phyloP scores from a whole-genome alignment of 2,329 filamentous ascomycete species.

The Gaeumannomyces tritici region DNA sequence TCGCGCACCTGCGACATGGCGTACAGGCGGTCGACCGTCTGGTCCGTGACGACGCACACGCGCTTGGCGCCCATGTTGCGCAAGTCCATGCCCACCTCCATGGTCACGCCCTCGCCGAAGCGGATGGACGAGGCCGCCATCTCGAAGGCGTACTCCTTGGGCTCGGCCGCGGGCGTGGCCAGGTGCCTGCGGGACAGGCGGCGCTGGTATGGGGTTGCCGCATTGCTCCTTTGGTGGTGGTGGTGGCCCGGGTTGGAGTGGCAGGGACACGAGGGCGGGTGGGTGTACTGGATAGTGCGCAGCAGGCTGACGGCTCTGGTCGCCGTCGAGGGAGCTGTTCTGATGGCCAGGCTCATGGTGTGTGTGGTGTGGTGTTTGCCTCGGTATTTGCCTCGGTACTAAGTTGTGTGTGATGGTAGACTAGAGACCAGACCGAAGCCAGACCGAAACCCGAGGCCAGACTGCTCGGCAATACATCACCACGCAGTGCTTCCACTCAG shows the following conservation, averaged over 20 bases:
- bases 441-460: no score
- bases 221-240: conserved; percentile 47
- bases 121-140: conserved; percentile 94
- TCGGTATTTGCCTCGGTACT: no score
- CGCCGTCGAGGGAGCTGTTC: conserved; percentile 30
- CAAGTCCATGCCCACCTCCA: conserved; percentile 97
- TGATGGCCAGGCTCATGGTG: conserved; percentile 3
- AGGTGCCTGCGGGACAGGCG: conserved; percentile 34
- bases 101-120: conserved; percentile 86
- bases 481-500: no score
- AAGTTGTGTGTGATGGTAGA: no score
- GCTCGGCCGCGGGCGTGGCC: conserved; percentile 61
- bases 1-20: conserved; percentile 87
- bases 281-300: conserved; percentile 82
- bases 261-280: conserved; percentile 82
- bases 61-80: conserved; percentile 80
- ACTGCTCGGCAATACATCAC: no score
- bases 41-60: conserved; percentile 88
- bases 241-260: conserved; percentile 82
- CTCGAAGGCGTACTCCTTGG: conserved; percentile 96
- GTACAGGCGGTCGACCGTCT: conserved; percentile 69
- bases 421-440: no score
- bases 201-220: conserved; percentile 40
- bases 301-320: conserved; percentile 63
- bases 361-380: no score